A percentile compares a stretch with the other conserved stretches of the same genome.
Evolutionary conservation across 2,329 filamentous ascomycete species (phyloP).

Genomic region (Monilinia fructigena): DNA sequence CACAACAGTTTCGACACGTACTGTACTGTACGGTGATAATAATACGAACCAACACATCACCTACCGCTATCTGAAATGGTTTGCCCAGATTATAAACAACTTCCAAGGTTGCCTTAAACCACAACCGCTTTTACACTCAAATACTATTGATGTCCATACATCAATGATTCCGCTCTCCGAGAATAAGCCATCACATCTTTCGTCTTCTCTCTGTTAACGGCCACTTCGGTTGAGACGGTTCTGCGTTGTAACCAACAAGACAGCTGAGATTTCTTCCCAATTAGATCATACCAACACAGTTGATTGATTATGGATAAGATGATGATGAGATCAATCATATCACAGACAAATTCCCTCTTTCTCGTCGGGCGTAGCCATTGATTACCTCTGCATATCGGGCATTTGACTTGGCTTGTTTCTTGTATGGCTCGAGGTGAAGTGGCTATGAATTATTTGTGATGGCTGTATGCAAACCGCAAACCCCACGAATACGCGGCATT

Average conservation of each 20-base stretch:
- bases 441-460: conserved; percentile 6
- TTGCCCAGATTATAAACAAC: conserved; percentile 22
- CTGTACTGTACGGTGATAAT: not conserved
- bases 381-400: conserved; percentile 17
- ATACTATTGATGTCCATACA: conserved; percentile 18
- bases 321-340: not conserved
- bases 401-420: not conserved
- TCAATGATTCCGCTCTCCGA: not conserved
- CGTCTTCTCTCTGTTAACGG: conserved; percentile 15
- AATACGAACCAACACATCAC: conserved; percentile 23
- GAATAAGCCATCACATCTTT: conserved; percentile 8
- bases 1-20: conserved; percentile 24
- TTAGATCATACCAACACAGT: not conserved
- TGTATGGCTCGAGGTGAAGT: not conserved
- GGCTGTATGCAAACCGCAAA: conserved; percentile 17
- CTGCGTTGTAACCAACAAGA: conserved; percentile 18
- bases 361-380: conserved; percentile 18
- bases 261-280: conserved; percentile 7
- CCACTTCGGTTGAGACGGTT: not conserved
- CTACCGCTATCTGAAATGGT: conserved; percentile 16
- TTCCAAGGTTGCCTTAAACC: conserved; percentile 17
- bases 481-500: conserved; percentile 21
- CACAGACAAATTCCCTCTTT: conserved; percentile 8
- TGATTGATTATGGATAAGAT: conserved; percentile 6
- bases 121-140: conserved; percentile 5